Conservation (phyloP, 352 stramenopile genomes). For the Phytophthora sp. region DNA sequence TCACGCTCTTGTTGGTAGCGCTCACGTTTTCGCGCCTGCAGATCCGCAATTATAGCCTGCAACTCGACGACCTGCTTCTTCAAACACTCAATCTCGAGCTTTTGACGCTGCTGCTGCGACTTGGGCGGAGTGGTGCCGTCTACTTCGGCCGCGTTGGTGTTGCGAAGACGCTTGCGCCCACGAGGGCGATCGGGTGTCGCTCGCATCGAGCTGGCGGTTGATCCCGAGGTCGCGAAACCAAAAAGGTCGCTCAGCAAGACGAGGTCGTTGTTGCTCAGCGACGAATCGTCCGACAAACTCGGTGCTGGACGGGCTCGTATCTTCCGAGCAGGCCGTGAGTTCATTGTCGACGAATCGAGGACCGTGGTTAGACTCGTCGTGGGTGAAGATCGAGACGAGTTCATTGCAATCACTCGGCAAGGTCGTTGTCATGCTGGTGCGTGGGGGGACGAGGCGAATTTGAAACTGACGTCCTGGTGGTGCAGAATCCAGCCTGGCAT, state of each 20-base stretch:
- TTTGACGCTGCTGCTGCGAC: conserved; percentile 45
- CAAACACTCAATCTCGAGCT: conserved; percentile 39
- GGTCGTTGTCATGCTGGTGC: conserved; percentile 4
- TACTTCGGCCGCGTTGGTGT: neutral
- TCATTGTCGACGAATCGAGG: conserved; percentile 10
- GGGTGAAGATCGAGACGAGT: conserved; percentile 19
- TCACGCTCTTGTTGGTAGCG: too few relatives aligned
- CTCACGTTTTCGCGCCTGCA: conserved; percentile 35
- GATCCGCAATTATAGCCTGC: conserved; percentile 25
- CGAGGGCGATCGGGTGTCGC: neutral
- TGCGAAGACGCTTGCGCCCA: conserved; percentile 25
- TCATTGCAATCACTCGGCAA: conserved; percentile 26
- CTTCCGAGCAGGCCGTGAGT: neutral
- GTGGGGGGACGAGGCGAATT: conserved; percentile 24
- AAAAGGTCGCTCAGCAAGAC: conserved; percentile 37
- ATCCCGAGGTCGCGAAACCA: conserved; percentile 13
- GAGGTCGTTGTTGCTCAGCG: conserved; percentile 35
- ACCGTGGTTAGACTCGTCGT: conserved; percentile 3
- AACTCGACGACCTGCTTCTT: conserved; percentile 39
- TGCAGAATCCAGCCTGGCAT: conserved; percentile 6
- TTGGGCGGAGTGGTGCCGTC: conserved; percentile 13
- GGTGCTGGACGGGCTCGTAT: conserved; percentile 18
- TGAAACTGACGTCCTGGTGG: conserved; percentile 11
- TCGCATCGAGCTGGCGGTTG: neutral
- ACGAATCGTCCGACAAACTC: conserved; percentile 32